These are phyloP conservation scores for Whalleya microplaca DNA, from an alignment of 2,329 filamentous ascomycete genomes.

Conservation along the genomic window DNA sequence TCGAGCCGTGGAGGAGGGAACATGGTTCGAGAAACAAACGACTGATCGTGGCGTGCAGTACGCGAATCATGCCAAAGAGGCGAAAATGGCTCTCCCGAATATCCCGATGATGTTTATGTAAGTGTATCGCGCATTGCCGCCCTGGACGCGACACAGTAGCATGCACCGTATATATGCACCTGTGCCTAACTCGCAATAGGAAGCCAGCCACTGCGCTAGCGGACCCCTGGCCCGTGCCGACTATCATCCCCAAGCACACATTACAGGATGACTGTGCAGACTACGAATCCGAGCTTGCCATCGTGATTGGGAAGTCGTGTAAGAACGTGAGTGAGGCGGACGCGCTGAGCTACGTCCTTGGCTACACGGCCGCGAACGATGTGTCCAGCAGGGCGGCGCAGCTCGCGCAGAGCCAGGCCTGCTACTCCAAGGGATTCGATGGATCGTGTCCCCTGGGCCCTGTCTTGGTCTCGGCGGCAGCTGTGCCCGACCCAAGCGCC, in stretches of 20 bases:
- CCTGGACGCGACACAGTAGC: slow-evolving; percentile 4
- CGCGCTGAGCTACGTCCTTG: slow-evolving; percentile 63
- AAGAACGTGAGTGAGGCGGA: slow-evolving; percentile 60
- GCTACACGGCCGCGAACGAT: slow-evolving; percentile 67
- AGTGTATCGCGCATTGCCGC: slow-evolving; percentile 6
- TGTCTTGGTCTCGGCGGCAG: slow-evolving; percentile 48
- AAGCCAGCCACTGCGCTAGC: slow-evolving; percentile 59
- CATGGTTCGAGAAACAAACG: slow-evolving; percentile 12
- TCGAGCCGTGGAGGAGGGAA: not conserved
- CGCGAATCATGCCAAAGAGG: slow-evolving; percentile 48
- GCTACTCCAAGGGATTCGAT: slow-evolving; percentile 63
- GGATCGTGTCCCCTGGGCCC: slow-evolving; percentile 59
- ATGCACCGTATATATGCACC: slow-evolving; percentile 5
- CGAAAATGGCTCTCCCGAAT: slow-evolving; percentile 54
- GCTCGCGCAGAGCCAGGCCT: slow-evolving; percentile 58
- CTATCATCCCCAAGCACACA: slow-evolving; percentile 56
- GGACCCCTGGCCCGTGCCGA: slow-evolving; percentile 57
- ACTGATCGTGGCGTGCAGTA: slow-evolving; percentile 32
- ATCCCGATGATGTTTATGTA: slow-evolving; percentile 60
- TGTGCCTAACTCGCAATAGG: slow-evolving; percentile 27
- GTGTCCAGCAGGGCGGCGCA: slow-evolving; percentile 63
- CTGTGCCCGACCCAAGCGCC: slow-evolving; percentile 46
- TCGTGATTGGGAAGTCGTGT: slow-evolving; percentile 55
- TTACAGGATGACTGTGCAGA: slow-evolving; percentile 58
- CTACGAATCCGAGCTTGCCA: slow-evolving; percentile 62